Conservation (phyloP, 2,329 filamentous ascomycete species). For the Epichloe hybrida region DNA sequence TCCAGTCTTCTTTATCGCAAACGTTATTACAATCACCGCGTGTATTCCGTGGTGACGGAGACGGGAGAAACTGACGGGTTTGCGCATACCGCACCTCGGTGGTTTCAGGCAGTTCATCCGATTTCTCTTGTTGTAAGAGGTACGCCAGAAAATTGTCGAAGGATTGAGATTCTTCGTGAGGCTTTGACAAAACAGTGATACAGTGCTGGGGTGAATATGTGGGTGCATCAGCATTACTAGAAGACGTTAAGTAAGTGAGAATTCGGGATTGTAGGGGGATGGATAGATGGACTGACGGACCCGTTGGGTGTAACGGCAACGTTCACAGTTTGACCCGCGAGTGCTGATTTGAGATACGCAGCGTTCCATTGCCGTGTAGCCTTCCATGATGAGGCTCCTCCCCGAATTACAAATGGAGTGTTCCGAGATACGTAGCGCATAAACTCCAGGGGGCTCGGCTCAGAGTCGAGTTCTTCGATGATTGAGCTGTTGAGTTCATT, state of each 20-base stretch:
- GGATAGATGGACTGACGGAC: conserved; percentile 19
- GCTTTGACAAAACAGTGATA: conserved; percentile 51
- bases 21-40: not conserved
- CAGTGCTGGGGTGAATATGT: conserved; percentile 14
- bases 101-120: conserved; percentile 14
- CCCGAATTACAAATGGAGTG: conserved; percentile 58
- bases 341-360: conserved; percentile 38
- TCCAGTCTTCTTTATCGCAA: not conserved
- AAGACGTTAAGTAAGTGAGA: not conserved
- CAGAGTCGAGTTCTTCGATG: conserved; percentile 47
- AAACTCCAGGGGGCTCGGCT: conserved; percentile 65
- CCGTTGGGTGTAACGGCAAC: conserved; percentile 67
- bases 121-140: conserved; percentile 43
- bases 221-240: conserved; percentile 25
- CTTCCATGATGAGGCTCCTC: conserved; percentile 48
- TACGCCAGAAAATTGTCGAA: conserved; percentile 51
- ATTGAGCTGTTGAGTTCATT: conserved; percentile 53
- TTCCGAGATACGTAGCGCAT: conserved; percentile 65
- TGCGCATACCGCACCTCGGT: conserved; percentile 57
- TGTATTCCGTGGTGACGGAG: not conserved
- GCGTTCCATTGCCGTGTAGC: conserved; percentile 51
- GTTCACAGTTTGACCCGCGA: conserved; percentile 48
- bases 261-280: not conserved
- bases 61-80: conserved; percentile 40
- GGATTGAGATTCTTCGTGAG: conserved; percentile 49